Conservation (phyloP, 345 rosid genomes). For the Pistacia integerrima region DNA sequence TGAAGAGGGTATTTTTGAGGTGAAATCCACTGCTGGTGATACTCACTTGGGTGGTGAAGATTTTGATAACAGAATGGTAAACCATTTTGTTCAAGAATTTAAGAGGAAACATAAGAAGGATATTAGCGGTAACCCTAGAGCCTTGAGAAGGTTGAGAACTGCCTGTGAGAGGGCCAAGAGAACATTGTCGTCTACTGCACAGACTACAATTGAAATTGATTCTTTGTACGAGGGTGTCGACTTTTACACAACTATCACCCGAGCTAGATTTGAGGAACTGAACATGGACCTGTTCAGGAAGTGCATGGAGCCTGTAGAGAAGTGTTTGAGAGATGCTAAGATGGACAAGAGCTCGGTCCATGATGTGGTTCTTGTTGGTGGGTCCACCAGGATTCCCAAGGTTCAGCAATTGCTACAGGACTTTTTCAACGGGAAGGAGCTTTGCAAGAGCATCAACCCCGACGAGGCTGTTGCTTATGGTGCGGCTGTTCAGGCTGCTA, state of each 20-base stretch:
- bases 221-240: conserved; percentile 56
- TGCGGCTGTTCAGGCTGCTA: conserved; percentile 69
- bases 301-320: conserved; percentile 65
- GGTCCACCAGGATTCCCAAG: conserved; percentile 59
- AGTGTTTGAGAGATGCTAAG: conserved; percentile 63
- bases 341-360: conserved; percentile 64
- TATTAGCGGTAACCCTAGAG: conserved; percentile 52
- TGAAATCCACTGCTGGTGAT: conserved; percentile 64
- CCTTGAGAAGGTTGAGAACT: conserved; percentile 45
- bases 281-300: conserved; percentile 57
- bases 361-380: conserved; percentile 62
- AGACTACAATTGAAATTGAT: conserved; percentile 56
- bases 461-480: conserved; percentile 70
- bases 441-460: conserved; percentile 62
- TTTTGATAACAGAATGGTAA: conserved; percentile 60
- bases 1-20: conserved; percentile 61
- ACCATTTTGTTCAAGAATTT: conserved; percentile 61
- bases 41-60: conserved; percentile 61
- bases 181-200: conserved; percentile 39
- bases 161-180: conserved; percentile 43
- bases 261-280: conserved; percentile 53
- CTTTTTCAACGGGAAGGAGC: conserved; percentile 60
- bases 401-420: conserved; percentile 59
- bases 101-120: conserved; percentile 63
- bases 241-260: conserved; percentile 49